These are phyloP conservation scores for Boletellus ananas DNA, from an alignment of 768 basidiomycete species.

Conservation along the genomic window DNA sequence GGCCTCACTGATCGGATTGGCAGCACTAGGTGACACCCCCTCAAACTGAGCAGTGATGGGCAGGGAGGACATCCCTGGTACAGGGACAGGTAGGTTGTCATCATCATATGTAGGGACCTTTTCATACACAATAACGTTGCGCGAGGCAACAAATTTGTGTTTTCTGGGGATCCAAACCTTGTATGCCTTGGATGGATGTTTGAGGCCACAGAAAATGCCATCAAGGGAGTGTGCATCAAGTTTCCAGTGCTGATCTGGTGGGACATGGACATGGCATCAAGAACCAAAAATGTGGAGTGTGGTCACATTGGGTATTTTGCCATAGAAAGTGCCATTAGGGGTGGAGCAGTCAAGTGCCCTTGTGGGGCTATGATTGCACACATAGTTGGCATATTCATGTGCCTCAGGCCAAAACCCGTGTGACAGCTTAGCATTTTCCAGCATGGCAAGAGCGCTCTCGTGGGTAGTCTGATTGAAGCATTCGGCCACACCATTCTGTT, in stretches of 20 bases:
- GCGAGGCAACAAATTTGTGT: constrained; percentile 2
- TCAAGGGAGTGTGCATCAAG: constrained; percentile 8
- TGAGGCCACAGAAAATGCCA: neutral
- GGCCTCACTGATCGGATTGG: neutral
- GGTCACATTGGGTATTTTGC: constrained; percentile 20
- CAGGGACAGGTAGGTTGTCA: neutral
- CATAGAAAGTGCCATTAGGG: constrained; percentile 18
- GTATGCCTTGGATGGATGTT: constrained; percentile 6
- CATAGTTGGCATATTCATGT: constrained; percentile 4
- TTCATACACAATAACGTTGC: too few species aligned
- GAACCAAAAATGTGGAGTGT: constrained; percentile 22
- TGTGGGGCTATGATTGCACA: neutral
- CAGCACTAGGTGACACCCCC: neutral
- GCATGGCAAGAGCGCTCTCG: constrained; percentile 22
- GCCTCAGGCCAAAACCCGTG: constrained; percentile 22
- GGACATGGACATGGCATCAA: constrained; percentile 5
- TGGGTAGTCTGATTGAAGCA: constrained; percentile 25
- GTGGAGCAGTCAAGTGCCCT: constrained; percentile 12
- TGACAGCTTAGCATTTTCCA: constrained; percentile 17
- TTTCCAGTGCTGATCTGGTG: neutral
- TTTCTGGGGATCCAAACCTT: neutral
- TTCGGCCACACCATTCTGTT: neutral
- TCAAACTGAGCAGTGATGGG: neutral
- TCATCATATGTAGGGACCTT: neutral
- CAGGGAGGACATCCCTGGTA: neutral